These are phyloP conservation scores for Vitis rupestris DNA, from an alignment of 164 flowering plant genomes.

Conservation along the genomic window DNA sequence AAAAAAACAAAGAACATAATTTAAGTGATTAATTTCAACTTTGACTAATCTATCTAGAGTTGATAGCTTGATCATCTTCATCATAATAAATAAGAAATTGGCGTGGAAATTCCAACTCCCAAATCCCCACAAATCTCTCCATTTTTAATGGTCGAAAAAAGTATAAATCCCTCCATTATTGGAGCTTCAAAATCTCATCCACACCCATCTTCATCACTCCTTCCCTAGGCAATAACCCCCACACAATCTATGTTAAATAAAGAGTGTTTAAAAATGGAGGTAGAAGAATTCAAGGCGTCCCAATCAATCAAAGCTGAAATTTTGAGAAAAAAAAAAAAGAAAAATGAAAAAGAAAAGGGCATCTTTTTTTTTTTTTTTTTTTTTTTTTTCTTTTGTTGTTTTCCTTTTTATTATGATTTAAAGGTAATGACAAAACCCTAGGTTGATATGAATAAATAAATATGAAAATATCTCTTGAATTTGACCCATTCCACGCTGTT, in stretches of 20 bases:
- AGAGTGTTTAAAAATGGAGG: not conserved
- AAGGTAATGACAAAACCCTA: not conserved
- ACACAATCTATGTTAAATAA: not conserved
- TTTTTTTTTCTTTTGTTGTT: too few relatives aligned
- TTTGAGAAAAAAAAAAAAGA: not conserved
- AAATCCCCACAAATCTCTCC: constrained; percentile 26
- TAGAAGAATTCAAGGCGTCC: not conserved
- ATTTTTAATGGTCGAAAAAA: constrained; percentile 10
- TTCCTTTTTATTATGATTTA: not conserved
- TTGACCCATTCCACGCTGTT: not conserved
- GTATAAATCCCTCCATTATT: constrained; percentile 7
- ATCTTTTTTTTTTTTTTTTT: not conserved
- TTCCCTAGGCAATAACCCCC: not conserved
- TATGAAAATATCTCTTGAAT: not conserved
- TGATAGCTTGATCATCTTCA: not conserved
- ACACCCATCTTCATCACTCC: constrained; percentile 10
- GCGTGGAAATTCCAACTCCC: not conserved
- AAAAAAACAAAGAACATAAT: too few relatives aligned
- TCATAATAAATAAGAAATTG: not conserved
- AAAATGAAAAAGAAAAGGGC: not conserved
- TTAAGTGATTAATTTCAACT: too few relatives aligned
- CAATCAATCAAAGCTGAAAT: constrained; percentile 3
- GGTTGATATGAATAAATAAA: too few relatives aligned
- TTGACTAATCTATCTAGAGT: too few relatives aligned
- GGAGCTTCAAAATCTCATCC: constrained; percentile 23